Evolutionary conservation across 768 basidiomycete genomes (phyloP), one percentile per base, ranked within the genome.

Genomic region (Lactarius sanguifluus): DNA sequence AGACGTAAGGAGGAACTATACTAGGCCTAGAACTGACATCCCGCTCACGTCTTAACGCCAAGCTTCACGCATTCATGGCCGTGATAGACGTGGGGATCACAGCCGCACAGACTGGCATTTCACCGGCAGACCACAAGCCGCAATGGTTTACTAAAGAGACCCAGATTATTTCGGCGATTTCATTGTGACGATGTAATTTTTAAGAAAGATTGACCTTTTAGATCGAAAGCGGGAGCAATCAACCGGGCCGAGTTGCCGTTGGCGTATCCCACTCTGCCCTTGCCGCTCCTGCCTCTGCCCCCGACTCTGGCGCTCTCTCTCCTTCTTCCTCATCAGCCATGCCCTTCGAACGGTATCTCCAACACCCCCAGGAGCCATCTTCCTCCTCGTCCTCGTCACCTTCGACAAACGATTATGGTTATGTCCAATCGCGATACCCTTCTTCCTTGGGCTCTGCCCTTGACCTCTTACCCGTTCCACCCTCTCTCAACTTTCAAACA

Each of bases 1-100:
- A 61, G 28, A 47, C 1, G 64, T 68, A 57, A 61, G 55, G 40
- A 38, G 28, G 15, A 57, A 20, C 54, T 38, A 64, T 60, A 41
- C 32, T 30, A 50, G 56, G 64, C 57, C 47, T 30, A 41, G 69
- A 73, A 73, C 86, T 70, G 71, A 89, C 89, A 82, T 78, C 73
- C 83, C 78, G 43, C 79, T 76, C 36, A 85, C 76, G 6, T 78
- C 81, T 59, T n/a, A n/a, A n/a, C n/a, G n/a, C n/a, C n/a, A n/a
- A n/a, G n/a, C n/a, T n/a, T 79, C 32, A 85, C 75, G 4, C 77
- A 80, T 59, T 79, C 83, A 59, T 86, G 84, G 1, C 89, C 89
- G 56, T 91, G 81, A 74, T 92, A 93, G 38, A 86, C 73, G 69
- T 92, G 91, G 23, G 91, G 78, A 78, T 92, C 90, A 68, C 88